These are phyloP conservation scores for Candida sp. DNA, from an alignment of 1,139 yeast species.

Conservation along the genomic window DNA sequence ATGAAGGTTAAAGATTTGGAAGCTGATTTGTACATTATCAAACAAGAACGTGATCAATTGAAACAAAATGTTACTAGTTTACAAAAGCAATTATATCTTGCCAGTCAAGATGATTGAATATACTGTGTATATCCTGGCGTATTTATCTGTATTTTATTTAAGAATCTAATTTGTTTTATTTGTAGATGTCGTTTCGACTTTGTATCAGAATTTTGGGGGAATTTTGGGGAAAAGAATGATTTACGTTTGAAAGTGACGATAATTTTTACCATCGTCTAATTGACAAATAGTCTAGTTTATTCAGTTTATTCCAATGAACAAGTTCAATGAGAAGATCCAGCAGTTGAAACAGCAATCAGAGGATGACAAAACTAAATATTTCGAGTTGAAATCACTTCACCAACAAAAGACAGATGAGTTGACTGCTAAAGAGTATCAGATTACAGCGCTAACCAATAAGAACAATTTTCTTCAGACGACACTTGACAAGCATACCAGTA, in stretches of 20 bases:
- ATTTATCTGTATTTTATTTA: slow-evolving; percentile 1
- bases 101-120: slow-evolving; percentile 9
- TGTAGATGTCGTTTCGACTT: not conserved
- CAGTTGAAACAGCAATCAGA: slow-evolving; percentile 12
- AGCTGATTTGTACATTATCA: slow-evolving; percentile 77
- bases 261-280: not conserved
- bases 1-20: slow-evolving; percentile 79
- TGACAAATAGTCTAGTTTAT: not conserved
- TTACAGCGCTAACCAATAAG: slow-evolving; percentile 11
- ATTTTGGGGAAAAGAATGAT: not conserved
- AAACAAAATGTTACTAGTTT: slow-evolving; percentile 59
- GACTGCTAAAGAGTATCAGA: slow-evolving; percentile 14
- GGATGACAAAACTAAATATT: slow-evolving; percentile 10
- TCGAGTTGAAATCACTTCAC: slow-evolving; percentile 10
- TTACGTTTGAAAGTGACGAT: no score
- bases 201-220: not conserved
- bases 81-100: slow-evolving; percentile 53
- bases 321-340: slow-evolving; percentile 10
- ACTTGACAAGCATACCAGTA: slow-evolving; percentile 5
- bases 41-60: slow-evolving; percentile 81
- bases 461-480: slow-evolving; percentile 9
- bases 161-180: not conserved
- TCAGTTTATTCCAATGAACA: slow-evolving; percentile 4
- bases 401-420: slow-evolving; percentile 9
- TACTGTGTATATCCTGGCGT: not conserved